Evolutionary conservation across 768 basidiomycete genomes (phyloP).

Genomic region (Leccinum ochraceum): DNA sequence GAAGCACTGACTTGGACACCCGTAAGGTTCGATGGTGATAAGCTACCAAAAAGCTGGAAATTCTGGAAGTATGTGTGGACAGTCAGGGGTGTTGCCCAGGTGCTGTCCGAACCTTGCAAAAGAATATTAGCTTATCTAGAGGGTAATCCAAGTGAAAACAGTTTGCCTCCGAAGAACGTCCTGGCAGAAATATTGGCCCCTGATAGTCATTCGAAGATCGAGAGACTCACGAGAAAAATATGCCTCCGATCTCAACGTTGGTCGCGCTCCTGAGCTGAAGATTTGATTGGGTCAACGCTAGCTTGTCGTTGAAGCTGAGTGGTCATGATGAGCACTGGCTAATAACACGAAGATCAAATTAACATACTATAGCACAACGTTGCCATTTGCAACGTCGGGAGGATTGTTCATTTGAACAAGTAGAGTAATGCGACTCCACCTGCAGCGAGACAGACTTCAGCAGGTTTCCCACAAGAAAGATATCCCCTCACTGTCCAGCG

Average conservation of each 20-base stretch:
- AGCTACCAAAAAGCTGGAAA: constrained; percentile 63
- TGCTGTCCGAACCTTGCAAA: constrained; percentile 54
- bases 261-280: constrained; percentile 63
- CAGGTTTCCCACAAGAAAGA: not conserved
- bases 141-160: not conserved
- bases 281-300: constrained; percentile 57
- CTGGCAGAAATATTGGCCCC: constrained; percentile 34
- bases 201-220: not conserved
- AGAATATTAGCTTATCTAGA: constrained; percentile 13
- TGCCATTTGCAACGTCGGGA: constrained; percentile 68
- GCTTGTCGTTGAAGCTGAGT: constrained; percentile 66
- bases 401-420: constrained; percentile 79
- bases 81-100: constrained; percentile 69
- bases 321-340: not conserved
- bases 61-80: constrained; percentile 80
- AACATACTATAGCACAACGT: constrained; percentile 67
- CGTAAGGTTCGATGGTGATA: constrained; percentile 45
- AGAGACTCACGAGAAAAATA: constrained; percentile 72
- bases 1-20: constrained; percentile 22
- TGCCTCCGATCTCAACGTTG: constrained; percentile 58
- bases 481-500: constrained; percentile 56
- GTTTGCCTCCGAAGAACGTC: constrained; percentile 80
- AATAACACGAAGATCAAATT: not conserved
- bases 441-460: constrained; percentile 21
- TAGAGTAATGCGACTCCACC: constrained; percentile 73